phyloP scores from a whole-genome alignment of 169 alveolate species.

The Plasmodium fragile region DNA sequence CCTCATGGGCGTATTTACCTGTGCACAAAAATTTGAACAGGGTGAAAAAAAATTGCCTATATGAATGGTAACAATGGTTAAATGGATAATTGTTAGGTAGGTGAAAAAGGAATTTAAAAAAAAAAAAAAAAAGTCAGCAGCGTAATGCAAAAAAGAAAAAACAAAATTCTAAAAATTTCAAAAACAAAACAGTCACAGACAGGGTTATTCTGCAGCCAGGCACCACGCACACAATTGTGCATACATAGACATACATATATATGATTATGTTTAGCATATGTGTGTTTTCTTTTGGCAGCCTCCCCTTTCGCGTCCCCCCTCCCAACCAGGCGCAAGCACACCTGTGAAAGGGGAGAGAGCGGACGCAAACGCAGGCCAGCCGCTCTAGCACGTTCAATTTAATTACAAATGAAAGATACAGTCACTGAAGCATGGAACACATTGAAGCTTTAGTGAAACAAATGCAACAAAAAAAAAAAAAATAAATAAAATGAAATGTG shows the following conservation, averaged over 20 bases:
- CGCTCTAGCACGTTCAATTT: neutral
- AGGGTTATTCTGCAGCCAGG: neutral
- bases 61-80: neutral
- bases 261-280: neutral
- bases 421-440: neutral
- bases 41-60: neutral
- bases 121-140: neutral
- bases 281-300: neutral
- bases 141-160: neutral
- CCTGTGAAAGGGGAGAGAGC: neutral
- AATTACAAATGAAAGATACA: neutral
- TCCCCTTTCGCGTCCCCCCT: neutral
- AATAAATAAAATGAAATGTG: neutral
- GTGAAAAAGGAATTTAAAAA: slow-evolving; percentile 1
- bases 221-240: neutral
- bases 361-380: neutral
- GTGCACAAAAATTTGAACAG: neutral
- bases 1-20: neutral
- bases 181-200: neutral
- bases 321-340: neutral
- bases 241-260: slow-evolving; percentile 1
- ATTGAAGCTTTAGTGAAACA: neutral
- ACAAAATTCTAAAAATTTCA: neutral
- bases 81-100: neutral
- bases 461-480: neutral